phyloP scores from a whole-genome alignment of 2,329 filamentous ascomycete genomes.

The Fusarium stilboides region DNA sequence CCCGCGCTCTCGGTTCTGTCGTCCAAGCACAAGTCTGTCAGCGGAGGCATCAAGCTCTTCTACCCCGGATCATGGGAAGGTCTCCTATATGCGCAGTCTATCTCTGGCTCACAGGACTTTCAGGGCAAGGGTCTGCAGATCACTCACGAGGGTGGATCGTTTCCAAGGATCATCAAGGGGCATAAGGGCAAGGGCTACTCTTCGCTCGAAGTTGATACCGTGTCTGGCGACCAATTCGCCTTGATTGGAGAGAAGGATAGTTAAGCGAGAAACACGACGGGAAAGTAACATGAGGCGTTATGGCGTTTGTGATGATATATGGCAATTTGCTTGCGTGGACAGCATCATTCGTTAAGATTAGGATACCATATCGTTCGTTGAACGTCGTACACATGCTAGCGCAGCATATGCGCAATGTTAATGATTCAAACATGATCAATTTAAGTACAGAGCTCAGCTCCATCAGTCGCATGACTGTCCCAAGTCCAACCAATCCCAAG shows the following conservation, averaged over 20 bases:
- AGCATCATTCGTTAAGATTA: constrained; percentile 30
- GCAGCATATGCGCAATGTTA: neutral
- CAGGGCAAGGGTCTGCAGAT: constrained; percentile 62
- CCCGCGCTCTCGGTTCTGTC: constrained; percentile 55
- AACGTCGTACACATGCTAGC: neutral
- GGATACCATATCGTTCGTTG: constrained; percentile 35
- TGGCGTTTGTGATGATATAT: constrained; percentile 14
- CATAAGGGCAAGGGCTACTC: constrained; percentile 60
- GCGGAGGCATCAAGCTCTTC: constrained; percentile 59
- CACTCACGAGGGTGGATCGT: constrained; percentile 51
- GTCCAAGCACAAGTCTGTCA: constrained; percentile 62
- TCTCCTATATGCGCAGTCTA: constrained; percentile 56
- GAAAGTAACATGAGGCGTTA: constrained; percentile 17
- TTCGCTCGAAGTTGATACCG: constrained; percentile 50
- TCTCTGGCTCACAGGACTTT: constrained; percentile 59
- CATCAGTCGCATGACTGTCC: constrained; percentile 18
- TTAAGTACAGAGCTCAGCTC: constrained; percentile 36
- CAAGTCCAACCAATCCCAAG: constrained; percentile 18
- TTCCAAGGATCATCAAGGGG: constrained; percentile 54
- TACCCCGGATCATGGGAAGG: constrained; percentile 69
- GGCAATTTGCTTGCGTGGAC: neutral
- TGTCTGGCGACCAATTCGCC: constrained; percentile 52
- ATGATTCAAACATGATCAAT: constrained; percentile 18
- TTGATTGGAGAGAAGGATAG: constrained; percentile 45
- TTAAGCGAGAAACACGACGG: neutral